Conservation (phyloP, 208 protist genomes). For the Acanthamoeba lenticulata region DNA sequence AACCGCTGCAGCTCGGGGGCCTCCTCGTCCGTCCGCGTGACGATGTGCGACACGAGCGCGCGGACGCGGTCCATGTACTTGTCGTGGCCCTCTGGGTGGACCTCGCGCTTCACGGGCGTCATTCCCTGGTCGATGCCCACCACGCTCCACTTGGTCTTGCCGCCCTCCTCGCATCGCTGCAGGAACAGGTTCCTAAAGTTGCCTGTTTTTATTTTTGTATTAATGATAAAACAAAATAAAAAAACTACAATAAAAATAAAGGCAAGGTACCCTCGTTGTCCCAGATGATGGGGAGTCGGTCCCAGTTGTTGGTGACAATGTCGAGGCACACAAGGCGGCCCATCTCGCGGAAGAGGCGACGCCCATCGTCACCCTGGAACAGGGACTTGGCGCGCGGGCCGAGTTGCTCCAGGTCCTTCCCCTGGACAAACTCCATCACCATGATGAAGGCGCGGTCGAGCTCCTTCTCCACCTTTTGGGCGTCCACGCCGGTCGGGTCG, state of each 20-base stretch:
- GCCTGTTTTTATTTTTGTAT: not conserved
- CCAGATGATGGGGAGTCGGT: slow-evolving; percentile 2
- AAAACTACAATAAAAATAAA: too few species aligned
- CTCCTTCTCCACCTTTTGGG: slow-evolving; percentile 10
- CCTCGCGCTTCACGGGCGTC: not conserved
- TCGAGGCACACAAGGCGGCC: not conserved
- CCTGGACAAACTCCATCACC: slow-evolving; percentile 12
- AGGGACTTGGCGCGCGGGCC: not conserved
- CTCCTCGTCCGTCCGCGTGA: not conserved
- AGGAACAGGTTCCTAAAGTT: not conserved
- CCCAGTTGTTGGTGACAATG: slow-evolving; percentile 31
- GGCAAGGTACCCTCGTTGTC: not conserved
- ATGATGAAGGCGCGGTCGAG: slow-evolving; percentile 15
- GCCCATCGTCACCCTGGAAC: not conserved
- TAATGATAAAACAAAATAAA: too few species aligned
- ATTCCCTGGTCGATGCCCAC: slow-evolving; percentile 24
- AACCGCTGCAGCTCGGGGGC: not conserved
- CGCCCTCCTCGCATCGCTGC: not conserved
- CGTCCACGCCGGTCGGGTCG: not conserved
- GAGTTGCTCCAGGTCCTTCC: slow-evolving; percentile 1
- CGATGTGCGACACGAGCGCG: not conserved
- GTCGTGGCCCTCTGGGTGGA: not conserved
- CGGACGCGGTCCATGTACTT: not conserved
- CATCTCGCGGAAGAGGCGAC: not conserved
- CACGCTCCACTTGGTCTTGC: not conserved